Evolutionary conservation across 345 rosid species (phyloP).

Genomic region (Limnanthes douglasii): DNA sequence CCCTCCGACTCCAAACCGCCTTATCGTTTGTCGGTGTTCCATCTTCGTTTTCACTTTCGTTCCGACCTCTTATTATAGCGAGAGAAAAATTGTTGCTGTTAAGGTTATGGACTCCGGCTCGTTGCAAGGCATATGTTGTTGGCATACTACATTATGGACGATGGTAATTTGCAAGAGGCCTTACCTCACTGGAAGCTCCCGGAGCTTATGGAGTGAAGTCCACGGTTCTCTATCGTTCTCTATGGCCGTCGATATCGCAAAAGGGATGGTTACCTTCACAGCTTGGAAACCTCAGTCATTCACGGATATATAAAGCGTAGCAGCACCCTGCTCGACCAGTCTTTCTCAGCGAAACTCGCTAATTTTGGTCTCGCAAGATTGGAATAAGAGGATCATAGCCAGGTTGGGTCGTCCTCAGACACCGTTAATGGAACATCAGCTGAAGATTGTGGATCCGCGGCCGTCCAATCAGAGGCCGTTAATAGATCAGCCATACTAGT

Average conservation of each 20-base stretch:
- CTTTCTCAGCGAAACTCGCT: slow-evolving; percentile 54
- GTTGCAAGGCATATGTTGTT: slow-evolving; percentile 55
- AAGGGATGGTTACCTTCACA: slow-evolving; percentile 63
- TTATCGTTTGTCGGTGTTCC: too few relatives aligned
- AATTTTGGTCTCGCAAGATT: slow-evolving; percentile 84
- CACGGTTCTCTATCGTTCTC: slow-evolving; percentile 32
- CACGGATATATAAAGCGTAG: slow-evolving; percentile 91
- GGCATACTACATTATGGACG: slow-evolving; percentile 71
- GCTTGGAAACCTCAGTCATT: slow-evolving; percentile 53
- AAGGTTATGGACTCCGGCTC: too few relatives aligned
- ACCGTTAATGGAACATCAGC: too few relatives aligned
- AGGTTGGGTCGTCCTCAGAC: too few relatives aligned
- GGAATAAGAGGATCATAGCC: too few relatives aligned
- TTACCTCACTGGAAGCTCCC: slow-evolving; percentile 50
- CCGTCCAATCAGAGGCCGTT: too few relatives aligned
- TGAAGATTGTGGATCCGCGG: too few relatives aligned
- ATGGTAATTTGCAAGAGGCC: slow-evolving; percentile 84
- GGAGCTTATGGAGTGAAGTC: slow-evolving; percentile 51
- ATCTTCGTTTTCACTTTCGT: too few relatives aligned
- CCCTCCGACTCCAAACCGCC: too few relatives aligned
- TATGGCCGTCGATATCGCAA: slow-evolving; percentile 53
- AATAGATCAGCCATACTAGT: too few relatives aligned
- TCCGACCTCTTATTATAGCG: too few relatives aligned
- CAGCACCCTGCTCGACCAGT: slow-evolving; percentile 53
- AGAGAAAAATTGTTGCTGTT: too few relatives aligned